Evolutionary conservation across 805 yeast genomes (phyloP).

Genomic region (Geotrichum ghanense): DNA sequence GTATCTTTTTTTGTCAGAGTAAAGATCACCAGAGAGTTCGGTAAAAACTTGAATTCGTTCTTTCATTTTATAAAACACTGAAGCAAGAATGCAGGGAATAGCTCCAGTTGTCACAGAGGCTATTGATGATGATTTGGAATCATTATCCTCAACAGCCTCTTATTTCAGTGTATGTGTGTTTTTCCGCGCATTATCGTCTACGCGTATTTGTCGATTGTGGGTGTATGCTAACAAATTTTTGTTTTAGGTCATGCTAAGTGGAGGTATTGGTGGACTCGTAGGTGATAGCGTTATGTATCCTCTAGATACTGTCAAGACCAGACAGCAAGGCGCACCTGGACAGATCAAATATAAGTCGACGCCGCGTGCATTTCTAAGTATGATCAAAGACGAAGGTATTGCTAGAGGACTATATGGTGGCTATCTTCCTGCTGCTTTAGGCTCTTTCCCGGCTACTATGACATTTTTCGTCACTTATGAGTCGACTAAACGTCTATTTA

Average conservation of each 20-base stretch:
- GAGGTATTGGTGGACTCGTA: slow-evolving; percentile 88
- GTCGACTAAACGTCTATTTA: slow-evolving; percentile 57
- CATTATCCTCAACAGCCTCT: background rate
- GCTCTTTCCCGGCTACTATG: slow-evolving; percentile 82
- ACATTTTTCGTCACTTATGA: slow-evolving; percentile 93
- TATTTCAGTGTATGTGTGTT: background rate
- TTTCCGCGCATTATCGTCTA: background rate
- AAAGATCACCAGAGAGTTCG: too few relatives aligned
- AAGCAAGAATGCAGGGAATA: background rate
- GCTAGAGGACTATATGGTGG: slow-evolving; percentile 84
- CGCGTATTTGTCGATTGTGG: too few relatives aligned
- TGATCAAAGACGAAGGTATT: slow-evolving; percentile 77
- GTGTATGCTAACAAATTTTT: slow-evolving; percentile 15
- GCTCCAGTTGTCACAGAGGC: background rate
- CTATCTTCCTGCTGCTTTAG: slow-evolving; percentile 81
- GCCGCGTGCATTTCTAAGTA: slow-evolving; percentile 63
- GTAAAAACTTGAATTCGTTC: too few relatives aligned
- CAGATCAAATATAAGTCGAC: slow-evolving; percentile 59
- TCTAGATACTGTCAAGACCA: slow-evolving; percentile 88
- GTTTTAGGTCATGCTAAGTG: slow-evolving; percentile 50
- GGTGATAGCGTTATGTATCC: slow-evolving; percentile 95
- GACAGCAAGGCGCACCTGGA: slow-evolving; percentile 89
- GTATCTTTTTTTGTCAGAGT: too few relatives aligned
- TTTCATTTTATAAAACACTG: too few relatives aligned
- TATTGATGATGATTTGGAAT: background rate